Base-by-base conservation (phyloP, 139 green algal genomes). In the Picochlorum costavermella region DNA sequence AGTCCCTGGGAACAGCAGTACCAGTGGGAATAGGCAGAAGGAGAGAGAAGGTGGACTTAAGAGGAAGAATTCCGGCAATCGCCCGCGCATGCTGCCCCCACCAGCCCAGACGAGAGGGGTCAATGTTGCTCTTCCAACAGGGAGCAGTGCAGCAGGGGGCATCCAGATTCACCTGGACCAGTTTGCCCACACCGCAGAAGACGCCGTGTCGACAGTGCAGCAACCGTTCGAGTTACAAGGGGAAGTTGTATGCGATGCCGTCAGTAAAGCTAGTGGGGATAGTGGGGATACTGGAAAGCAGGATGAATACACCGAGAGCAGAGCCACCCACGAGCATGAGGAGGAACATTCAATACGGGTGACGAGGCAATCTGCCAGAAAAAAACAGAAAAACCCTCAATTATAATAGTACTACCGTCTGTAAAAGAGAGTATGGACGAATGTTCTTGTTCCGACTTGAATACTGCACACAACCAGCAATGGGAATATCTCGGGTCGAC, bases 201-300 rank as follows among this genome's bases (percentile, higher is more conserved):
- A 64, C 13, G 58, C 58, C 6, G 58, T 64, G 16, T 64, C 58
- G 1, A 64, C 25, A 0, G 58, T 64, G 8, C 20, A 64, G 23
- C 58, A 64, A 29, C 20, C 20, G 5, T 25, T 57, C 11, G 58
- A 23, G 4, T 0, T 31, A 20, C 20, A 17, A 57, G 58, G 25
- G 2, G 58, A 64, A 25, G 25, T 64, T 56, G 58, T 31, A 31
- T 64, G 58, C 25, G 58, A 64, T 64, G 58, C 58, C 30, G 58
- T 64, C 23, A 64, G 58, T 28, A 64, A 64, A 28, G 58, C 58
- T 10, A 64, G 58, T 51, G 23, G 25, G 25, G 58, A 50, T 17
- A 25, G 28, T 13, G 50, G 12, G 10, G 50, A 59, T 6, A 33
- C 17, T 55, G 48, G 48, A 23, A 55, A 55, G 17, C 17, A 33